Base-by-base conservation (phyloP, 371 early-diverging fungal species). In the Lichtheimia ramosa region DNA sequence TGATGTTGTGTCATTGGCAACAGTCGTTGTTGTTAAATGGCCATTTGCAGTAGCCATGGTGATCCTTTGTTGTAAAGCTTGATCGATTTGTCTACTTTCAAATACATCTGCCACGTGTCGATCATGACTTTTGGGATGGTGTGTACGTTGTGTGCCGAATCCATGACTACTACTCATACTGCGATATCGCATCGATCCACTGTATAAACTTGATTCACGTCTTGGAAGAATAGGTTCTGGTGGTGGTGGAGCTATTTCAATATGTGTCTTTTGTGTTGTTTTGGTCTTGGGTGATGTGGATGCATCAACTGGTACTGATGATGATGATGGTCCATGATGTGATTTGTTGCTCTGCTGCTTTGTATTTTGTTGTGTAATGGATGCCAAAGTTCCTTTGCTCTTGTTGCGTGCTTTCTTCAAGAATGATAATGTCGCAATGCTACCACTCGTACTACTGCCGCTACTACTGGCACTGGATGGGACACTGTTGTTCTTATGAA, bases 141-240 rank as follows among this genome's bases (percentile, higher is more conserved):
- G 12, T 0, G 46, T 46, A 10, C 46, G n/a, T n/a, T 46, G 21
- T 7, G 46, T 46, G 7, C 46, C 34, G 10, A 5, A 34, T 34
- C 34, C 21, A 46, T 21, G 5, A 43, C 43, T 46, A 21, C 21
- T 46, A 21, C 46, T 46, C 18, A 21, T 46, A 46, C 21, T n/a
- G 46, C 21, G 21, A 46, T 46, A 21, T 0, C 71, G 63, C 16
- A 74, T 43, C 1, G 71, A 69, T 2, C 61, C 77, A 51, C 74
- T 77, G 42, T 73, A 77, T 5, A 74, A 52, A 51, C 77, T 76
- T 0, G 72, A 71, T 42, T 71, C 74, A 40, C 77, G 58, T 25
- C 67, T 69, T 60, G 18, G 42, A 41, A 14, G 55, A 15, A 54
- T 51, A 7, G 77, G 77, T 43, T 55, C 24, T 24, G 23, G 24